Evolutionary conservation across 768 basidiomycete genomes (phyloP).

Genomic region (Hemileccinum rubropunctum): DNA sequence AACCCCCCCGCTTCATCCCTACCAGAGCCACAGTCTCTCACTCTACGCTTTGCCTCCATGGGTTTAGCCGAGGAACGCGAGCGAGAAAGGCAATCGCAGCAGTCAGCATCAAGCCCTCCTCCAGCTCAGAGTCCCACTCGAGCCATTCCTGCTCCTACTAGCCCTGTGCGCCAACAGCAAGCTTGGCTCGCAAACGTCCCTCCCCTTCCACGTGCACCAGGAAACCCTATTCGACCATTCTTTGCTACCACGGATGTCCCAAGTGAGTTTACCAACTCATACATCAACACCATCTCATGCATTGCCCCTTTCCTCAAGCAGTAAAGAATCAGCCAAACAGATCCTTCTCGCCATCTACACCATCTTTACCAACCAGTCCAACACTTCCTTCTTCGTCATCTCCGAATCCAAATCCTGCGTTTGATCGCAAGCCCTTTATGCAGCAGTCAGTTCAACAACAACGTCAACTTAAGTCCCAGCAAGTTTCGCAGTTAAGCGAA

Average conservation of each 20-base stretch:
- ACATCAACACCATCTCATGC: conserved; percentile 6
- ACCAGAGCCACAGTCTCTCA: conserved; percentile 25
- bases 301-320: neutral
- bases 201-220: conserved; percentile 29
- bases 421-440: conserved; percentile 21
- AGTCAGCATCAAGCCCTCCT: conserved; percentile 1
- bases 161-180: conserved; percentile 18
- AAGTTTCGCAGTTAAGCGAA: conserved; percentile 18
- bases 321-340: conserved; percentile 10
- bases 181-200: conserved; percentile 24
- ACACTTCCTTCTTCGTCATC: conserved; percentile 18
- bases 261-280: conserved; percentile 11
- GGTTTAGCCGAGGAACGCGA: conserved; percentile 22
- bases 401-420: conserved; percentile 16
- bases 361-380: conserved; percentile 25
- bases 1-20: conserved; percentile 1
- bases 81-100: conserved; percentile 12
- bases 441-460: conserved; percentile 16
- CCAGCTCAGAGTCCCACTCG: conserved; percentile 15
- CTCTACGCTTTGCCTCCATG: conserved; percentile 33
- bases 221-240: conserved; percentile 6
- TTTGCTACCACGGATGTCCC: conserved; percentile 11
- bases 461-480: conserved; percentile 10
- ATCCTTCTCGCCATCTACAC: conserved; percentile 6
- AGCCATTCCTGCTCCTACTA: conserved; percentile 5